A percentile compares a stretch with the other conserved stretches of the same genome.
Evolutionary conservation across 768 basidiomycete species (phyloP).

Genomic region (Neoboletus brunneissimus): DNA sequence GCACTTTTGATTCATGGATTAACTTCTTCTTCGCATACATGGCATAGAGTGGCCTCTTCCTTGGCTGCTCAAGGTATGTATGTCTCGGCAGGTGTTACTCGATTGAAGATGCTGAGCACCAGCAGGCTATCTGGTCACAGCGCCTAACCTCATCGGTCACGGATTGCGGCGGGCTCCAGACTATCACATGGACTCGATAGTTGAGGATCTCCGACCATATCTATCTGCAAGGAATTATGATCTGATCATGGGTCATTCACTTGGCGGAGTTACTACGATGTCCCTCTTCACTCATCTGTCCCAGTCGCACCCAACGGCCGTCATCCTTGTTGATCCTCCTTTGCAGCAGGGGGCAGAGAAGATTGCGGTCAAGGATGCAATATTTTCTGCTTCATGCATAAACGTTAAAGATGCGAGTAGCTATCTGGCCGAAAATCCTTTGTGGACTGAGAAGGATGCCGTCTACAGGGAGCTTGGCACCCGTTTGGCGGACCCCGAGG

Average conservation of each 20-base stretch:
- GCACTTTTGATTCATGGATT: constrained; percentile 8
- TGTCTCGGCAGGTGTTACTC: neutral
- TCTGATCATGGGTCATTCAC: constrained; percentile 19
- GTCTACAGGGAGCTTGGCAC: neutral
- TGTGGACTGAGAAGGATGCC: neutral
- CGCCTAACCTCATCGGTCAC: constrained; percentile 14
- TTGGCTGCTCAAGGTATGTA: constrained; percentile 21
- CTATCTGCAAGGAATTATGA: constrained; percentile 9
- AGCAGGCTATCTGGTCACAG: constrained; percentile 20
- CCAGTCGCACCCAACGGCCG: neutral
- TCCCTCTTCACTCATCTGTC: constrained; percentile 10
- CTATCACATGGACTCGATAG: constrained; percentile 1
- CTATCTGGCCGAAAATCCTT: neutral
- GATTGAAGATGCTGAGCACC: neutral
- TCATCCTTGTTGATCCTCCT: neutral
- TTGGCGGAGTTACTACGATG: constrained; percentile 13
- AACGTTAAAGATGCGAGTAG: neutral
- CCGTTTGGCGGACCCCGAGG: neutral
- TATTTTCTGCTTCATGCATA: neutral
- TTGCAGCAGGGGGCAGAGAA: neutral
- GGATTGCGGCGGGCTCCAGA: neutral
- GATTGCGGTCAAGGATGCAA: neutral
- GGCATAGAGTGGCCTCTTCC: constrained; percentile 6
- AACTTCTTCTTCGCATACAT: constrained; percentile 15
- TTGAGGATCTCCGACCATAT: constrained; percentile 14